phyloP scores from a whole-genome alignment of 768 basidiomycete species.

The Filobasidium wieringae region DNA sequence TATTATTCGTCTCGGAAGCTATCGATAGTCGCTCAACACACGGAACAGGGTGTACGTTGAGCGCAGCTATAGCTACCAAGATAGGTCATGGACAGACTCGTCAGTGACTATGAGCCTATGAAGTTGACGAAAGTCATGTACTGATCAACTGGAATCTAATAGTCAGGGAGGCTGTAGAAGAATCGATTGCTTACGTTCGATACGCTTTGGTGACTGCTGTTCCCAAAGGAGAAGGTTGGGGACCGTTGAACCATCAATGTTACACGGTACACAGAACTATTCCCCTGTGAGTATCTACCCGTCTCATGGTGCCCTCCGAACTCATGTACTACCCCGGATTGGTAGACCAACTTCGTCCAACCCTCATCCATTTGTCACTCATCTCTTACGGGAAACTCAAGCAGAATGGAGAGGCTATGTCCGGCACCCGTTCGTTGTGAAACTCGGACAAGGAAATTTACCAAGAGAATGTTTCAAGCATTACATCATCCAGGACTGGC shows the following conservation, averaged over 20 bases:
- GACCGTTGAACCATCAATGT: slow-evolving; percentile 80
- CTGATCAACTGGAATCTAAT: not conserved
- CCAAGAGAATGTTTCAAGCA: slow-evolving; percentile 57
- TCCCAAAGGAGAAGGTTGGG: slow-evolving; percentile 60
- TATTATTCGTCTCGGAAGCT: slow-evolving; percentile 42
- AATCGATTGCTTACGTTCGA: slow-evolving; percentile 62
- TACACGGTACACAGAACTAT: slow-evolving; percentile 46
- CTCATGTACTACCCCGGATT: not conserved
- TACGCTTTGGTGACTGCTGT: slow-evolving; percentile 58
- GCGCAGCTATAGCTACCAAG: slow-evolving; percentile 61
- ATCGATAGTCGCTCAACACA: slow-evolving; percentile 55
- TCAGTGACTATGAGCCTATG: slow-evolving; percentile 32
- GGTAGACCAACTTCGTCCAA: slow-evolving; percentile 50
- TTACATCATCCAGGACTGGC: slow-evolving; percentile 54
- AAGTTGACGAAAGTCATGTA: not conserved
- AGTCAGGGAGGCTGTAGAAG: slow-evolving; percentile 52
- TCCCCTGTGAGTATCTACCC: slow-evolving; percentile 45
- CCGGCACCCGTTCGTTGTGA: slow-evolving; percentile 69
- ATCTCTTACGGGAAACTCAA: slow-evolving; percentile 49
- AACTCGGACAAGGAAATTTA: slow-evolving; percentile 62
- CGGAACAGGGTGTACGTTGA: slow-evolving; percentile 87
- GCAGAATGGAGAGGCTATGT: slow-evolving; percentile 44
- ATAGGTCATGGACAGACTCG: slow-evolving; percentile 47
- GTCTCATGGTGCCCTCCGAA: not conserved
- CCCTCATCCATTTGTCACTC: slow-evolving; percentile 57